Base-by-base conservation (phyloP, 768 basidiomycete species). In the Kwoniella newhampshirensis region DNA sequence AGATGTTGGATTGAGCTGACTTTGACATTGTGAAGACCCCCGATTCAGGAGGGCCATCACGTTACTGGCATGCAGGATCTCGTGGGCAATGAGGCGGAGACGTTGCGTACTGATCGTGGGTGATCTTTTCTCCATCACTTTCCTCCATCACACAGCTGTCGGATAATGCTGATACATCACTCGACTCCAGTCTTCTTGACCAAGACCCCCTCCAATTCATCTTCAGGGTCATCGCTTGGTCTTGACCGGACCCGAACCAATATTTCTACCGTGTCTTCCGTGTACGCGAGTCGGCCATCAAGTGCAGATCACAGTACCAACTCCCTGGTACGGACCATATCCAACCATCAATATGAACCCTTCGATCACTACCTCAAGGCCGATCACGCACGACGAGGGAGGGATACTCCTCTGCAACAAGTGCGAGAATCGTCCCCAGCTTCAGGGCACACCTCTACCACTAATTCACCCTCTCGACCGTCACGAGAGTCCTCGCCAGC, bases 11-110 rank as follows among this genome's bases (percentile, higher is more conserved):
- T 37, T 23, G 13, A 23, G 23, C 17, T 15, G 20, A 55, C 37
- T 17, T 21, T 55, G 37, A 21, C 25, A 41, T 51, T 23, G 12
- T 39, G n/a, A n/a, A 68, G 70, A 1, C 68, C 71, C 25, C 66
- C 68, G 6, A 42, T 70, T 49, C 46, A 59, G 18, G 68, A 68
- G 42, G 71, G 71, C 8, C 71, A 73, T 44, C 68, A 70, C 49
- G 68, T 70, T 4, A 56, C 71, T 12, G 62, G 64, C 1, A 55
- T 66, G 17, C 17, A 35, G 13, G 68, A 72, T 48, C 44, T 69
- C 15, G 51, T 69, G n/a, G 61, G 59, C 2, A 40, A 37, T 30
- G 67, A 64, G 3, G 46, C 56, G 23, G 58, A 49, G 2, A 52
- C 48, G 28, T 39, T 63, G 30, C 43, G 49, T 25, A 52, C 37